phyloP scores from a whole-genome alignment of 495 filamentous ascomycete genomes.

The Lichenothelia convexa region DNA sequence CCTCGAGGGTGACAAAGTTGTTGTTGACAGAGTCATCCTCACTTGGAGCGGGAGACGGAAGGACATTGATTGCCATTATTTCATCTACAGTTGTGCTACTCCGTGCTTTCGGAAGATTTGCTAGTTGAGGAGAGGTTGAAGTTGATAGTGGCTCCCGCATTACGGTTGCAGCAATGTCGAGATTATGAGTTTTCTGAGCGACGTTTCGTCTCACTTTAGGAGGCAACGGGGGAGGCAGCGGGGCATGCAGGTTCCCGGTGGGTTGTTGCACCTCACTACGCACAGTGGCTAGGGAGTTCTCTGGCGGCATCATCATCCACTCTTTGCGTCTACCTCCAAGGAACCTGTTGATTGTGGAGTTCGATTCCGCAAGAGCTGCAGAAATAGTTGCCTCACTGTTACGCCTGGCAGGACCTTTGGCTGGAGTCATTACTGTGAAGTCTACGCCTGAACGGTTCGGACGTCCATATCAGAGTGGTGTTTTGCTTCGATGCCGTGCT shows the following conservation, averaged over 20 bases:
- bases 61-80: constrained; percentile 3
- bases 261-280: too few species aligned
- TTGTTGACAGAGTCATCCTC: background rate
- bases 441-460: too few species aligned
- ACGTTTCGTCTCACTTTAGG: background rate
- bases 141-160: background rate
- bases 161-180: background rate
- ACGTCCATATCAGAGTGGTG: too few species aligned
- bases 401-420: too few species aligned
- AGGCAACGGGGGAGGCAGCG: too few species aligned
- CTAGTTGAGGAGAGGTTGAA: background rate
- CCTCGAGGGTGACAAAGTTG: background rate
- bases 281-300: too few species aligned
- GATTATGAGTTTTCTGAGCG: background rate
- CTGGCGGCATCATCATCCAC: too few species aligned
- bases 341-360: constrained; percentile 50
- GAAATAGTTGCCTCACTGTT: too few species aligned
- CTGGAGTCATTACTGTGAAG: too few species aligned
- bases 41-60: background rate
- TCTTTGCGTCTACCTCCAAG: constrained; percentile 43
- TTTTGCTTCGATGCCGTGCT: too few species aligned
- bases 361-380: constrained; percentile 43
- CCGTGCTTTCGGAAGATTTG: too few species aligned
- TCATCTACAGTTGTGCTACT: background rate
- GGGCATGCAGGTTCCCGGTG: too few species aligned